A percentile compares a stretch with the other conserved stretches of the same genome.
These are phyloP conservation scores for Epichloe gansuensis DNA, from an alignment of 2,329 filamentous ascomycete genomes.

Conservation along the genomic window DNA sequence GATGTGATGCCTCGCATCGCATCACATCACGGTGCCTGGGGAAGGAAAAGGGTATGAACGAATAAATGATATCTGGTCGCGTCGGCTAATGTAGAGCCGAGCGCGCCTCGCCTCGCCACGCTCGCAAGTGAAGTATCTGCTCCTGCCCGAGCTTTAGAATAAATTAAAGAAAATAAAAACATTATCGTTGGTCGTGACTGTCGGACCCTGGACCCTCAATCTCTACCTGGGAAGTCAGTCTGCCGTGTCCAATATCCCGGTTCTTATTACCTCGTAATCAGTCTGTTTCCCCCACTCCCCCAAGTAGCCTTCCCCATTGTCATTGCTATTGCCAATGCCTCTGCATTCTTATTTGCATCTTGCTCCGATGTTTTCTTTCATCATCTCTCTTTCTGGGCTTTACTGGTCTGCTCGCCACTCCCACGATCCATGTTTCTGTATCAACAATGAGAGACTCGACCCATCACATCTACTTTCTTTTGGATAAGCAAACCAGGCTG, in stretches of 20 bases:
- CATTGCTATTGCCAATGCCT: background rate
- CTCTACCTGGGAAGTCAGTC: background rate
- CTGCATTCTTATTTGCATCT: background rate
- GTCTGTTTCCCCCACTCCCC: background rate
- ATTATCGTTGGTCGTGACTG: background rate
- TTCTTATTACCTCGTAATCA: background rate
- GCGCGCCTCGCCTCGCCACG: background rate
- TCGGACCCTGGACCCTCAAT: background rate
- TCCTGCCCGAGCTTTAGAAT: background rate
- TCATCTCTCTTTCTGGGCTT: background rate
- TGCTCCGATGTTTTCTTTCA: background rate
- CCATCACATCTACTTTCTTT: constrained; percentile 1
- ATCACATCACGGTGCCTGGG: no score
- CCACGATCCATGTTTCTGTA: background rate
- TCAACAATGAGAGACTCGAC: background rate
- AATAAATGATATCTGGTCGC: background rate
- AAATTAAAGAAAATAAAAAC: background rate
- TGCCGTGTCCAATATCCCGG: background rate
- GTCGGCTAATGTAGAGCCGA: background rate
- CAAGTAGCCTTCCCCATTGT: background rate
- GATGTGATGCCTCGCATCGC: no score
- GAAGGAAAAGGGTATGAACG: no score
- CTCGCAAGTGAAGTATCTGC: background rate
- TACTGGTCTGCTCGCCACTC: background rate
- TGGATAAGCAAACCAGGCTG: background rate